Percentiles rank a stretch among this genome's conserved stretches.
These are phyloP conservation scores for Skeletonema menzelii DNA, from an alignment of 108 stramenopile genomes.

Conservation along the genomic window DNA sequence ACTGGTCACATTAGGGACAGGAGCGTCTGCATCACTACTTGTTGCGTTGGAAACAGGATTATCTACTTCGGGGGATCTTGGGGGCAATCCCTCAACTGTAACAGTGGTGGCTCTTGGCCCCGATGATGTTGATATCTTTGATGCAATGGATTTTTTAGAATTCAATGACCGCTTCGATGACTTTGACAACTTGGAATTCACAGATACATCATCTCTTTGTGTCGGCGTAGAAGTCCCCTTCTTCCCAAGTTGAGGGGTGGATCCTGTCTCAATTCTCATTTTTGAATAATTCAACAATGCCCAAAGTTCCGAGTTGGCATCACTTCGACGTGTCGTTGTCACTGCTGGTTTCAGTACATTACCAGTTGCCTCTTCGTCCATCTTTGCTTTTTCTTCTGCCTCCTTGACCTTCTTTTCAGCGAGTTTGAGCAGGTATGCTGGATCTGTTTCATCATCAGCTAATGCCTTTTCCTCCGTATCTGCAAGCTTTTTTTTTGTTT, in stretches of 20 bases:
- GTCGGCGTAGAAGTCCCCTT: conserved; percentile 11
- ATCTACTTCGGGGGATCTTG: neutral
- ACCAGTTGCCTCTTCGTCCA: conserved; percentile 37
- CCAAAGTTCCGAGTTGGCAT: conserved; percentile 48
- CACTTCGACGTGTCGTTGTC: conserved; percentile 23
- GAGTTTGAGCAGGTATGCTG: conserved; percentile 20
- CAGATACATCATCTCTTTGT: conserved; percentile 19
- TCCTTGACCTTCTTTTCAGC: conserved; percentile 39
- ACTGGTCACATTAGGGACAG: conserved; percentile 25
- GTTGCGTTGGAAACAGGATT: neutral
- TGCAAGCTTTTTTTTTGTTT: conserved; percentile 7
- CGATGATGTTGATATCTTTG: conserved; percentile 13
- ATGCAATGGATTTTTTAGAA: conserved; percentile 8
- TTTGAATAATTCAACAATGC: conserved; percentile 51
- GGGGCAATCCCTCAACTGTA: conserved; percentile 16
- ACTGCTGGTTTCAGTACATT: conserved; percentile 27
- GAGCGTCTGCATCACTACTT: conserved; percentile 7
- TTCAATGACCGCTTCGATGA: conserved; percentile 24
- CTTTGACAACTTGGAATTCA: conserved; percentile 39
- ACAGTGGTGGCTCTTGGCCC: neutral
- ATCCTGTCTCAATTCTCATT: conserved; percentile 35
- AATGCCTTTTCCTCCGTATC: conserved; percentile 7
- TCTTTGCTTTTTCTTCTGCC: conserved; percentile 32
- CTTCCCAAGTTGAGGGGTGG: conserved; percentile 37
- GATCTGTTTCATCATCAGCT: neutral